A percentile compares a stretch with the other conserved stretches of the same genome.
Evolutionary conservation across 2,329 filamentous ascomycete genomes (phyloP).

Genomic region (Clarireedia homoeocarpa): DNA sequence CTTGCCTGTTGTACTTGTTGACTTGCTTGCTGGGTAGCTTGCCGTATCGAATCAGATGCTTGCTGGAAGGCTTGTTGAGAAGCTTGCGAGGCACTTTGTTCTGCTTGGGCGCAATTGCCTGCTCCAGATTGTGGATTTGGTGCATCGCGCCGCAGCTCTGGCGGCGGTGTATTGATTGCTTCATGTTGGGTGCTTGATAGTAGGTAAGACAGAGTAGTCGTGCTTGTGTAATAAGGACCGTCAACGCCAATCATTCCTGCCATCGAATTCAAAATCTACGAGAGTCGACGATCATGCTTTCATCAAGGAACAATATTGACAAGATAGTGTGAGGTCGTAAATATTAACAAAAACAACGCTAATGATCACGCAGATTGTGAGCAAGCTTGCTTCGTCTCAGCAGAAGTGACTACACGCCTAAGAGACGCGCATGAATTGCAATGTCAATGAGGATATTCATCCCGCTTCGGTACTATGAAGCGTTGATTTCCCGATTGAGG

Average conservation of each 20-base stretch:
- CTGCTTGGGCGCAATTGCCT: constrained; percentile 15
- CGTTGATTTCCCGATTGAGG: too few species aligned
- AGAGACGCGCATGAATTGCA: too few species aligned
- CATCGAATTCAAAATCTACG: too few species aligned
- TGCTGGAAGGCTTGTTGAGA: constrained; percentile 19
- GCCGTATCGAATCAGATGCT: constrained; percentile 18
- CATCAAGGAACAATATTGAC: too few species aligned
- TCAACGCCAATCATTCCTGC: not conserved
- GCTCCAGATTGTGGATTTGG: constrained; percentile 17
- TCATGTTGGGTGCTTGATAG: not conserved
- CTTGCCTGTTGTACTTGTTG: constrained; percentile 20
- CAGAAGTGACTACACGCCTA: too few species aligned
- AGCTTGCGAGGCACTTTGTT: constrained; percentile 20
- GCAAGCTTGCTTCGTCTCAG: too few species aligned
- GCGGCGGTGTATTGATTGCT: constrained; percentile 20
- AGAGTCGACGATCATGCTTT: too few species aligned
- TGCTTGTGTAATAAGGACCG: not conserved
- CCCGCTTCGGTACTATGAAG: too few species aligned
- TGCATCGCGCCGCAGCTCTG: constrained; percentile 21
- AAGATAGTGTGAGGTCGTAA: too few species aligned
- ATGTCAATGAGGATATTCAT: too few species aligned
- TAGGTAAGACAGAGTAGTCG: not conserved
- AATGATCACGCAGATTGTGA: too few species aligned
- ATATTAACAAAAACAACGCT: too few species aligned
- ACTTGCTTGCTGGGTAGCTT: constrained; percentile 21